Conservation (phyloP, 1,139 yeast genomes). For the Nadsonia commutata region DNA sequence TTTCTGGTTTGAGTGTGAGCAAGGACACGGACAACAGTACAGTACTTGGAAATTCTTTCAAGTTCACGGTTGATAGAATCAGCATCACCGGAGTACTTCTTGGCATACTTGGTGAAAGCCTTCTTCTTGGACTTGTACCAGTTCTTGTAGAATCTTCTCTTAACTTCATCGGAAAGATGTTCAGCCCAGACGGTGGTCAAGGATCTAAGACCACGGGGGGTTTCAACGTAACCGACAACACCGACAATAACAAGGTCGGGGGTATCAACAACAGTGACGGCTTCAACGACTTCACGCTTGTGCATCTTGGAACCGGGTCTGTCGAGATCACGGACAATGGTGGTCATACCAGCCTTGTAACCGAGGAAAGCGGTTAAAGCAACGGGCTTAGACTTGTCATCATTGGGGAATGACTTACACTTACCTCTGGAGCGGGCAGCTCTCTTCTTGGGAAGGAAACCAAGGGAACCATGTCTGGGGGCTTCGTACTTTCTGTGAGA, state of each 20-base stretch:
- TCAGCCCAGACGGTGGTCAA: constrained; percentile 99
- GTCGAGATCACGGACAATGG: constrained; percentile 99
- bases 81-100: constrained; percentile 90
- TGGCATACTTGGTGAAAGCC: constrained; percentile 99
- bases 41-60: constrained; percentile 98
- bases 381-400: constrained; percentile 95
- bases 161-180: constrained; percentile 97
- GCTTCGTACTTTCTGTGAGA: constrained; percentile 99
- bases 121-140: constrained; percentile 99
- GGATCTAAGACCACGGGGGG: constrained; percentile 99
- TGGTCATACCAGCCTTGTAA: constrained; percentile 99
- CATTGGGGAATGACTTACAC: constrained; percentile 99
- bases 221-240: constrained; percentile 99
- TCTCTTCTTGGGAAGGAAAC: constrained; percentile 99
- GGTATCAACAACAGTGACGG: constrained; percentile 97
- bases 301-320: constrained; percentile 99
- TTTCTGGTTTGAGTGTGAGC: constrained; percentile 99
- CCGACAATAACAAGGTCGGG: constrained; percentile 98
- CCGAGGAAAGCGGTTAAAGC: constrained; percentile 99
- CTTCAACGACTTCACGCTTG: constrained; percentile 99
- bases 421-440: constrained; percentile 97
- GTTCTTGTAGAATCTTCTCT: constrained; percentile 99
- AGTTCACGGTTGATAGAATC: constrained; percentile 88
- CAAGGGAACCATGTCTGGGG: constrained; percentile 99
- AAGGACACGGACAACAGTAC: constrained; percentile 95